Percentiles rank a stretch among this genome's conserved stretches.
Evolutionary conservation across 108 stramenopile species (phyloP).

Genomic region (Pseudonitzschia multiseries): DNA sequence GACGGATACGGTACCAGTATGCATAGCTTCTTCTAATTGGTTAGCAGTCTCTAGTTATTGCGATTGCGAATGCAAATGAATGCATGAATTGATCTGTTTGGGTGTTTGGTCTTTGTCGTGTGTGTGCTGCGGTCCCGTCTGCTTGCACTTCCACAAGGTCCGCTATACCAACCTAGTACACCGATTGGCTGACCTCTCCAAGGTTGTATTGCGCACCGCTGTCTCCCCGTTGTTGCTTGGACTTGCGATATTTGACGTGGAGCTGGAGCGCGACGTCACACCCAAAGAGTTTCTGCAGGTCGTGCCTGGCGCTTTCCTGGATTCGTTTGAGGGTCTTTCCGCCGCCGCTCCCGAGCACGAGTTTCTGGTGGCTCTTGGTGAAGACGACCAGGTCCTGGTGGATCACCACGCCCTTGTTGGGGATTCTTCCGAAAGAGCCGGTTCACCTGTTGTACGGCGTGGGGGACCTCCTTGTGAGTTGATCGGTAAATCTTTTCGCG

Average conservation of each 20-base stretch:
- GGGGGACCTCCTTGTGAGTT: constrained; percentile 67
- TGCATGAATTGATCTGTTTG: too few species aligned
- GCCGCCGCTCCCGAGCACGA: constrained; percentile 59
- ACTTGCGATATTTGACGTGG: constrained; percentile 61
- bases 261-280: constrained; percentile 60
- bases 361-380: constrained; percentile 72
- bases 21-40: too few species aligned
- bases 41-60: too few species aligned
- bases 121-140: too few species aligned
- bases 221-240: constrained; percentile 20
- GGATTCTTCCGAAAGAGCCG: constrained; percentile 29
- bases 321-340: constrained; percentile 73
- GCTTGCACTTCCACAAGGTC: too few species aligned
- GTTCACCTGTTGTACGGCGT: constrained; percentile 29
- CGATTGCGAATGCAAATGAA: too few species aligned
- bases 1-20: too few species aligned
- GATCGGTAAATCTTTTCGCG: constrained; percentile 88
- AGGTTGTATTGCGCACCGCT: constrained; percentile 14
- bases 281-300: constrained; percentile 62
- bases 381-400: constrained; percentile 78
- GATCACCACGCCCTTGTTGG: constrained; percentile 46
- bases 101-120: too few species aligned
- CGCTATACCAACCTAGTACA: neutral
- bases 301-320: constrained; percentile 54
- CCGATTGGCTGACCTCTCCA: constrained; percentile 7